Conservation (phyloP, 352 stramenopile species). For the Pythium periplocum region DNA sequence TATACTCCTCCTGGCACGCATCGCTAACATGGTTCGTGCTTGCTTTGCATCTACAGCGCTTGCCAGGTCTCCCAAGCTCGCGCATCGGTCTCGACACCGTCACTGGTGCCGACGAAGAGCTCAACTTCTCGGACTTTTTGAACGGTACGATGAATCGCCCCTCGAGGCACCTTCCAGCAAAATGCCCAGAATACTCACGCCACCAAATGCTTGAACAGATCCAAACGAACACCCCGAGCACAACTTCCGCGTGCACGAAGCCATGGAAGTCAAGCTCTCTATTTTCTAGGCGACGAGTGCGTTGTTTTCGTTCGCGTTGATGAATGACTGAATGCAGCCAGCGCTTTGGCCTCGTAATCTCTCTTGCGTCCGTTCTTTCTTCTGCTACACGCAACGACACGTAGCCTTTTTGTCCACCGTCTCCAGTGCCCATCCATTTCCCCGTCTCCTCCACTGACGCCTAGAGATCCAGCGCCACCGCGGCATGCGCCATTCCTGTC, state of each 20-base stretch:
- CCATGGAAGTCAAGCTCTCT: constrained; percentile 87
- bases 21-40: not conserved
- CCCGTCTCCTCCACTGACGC: no score
- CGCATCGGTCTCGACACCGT: constrained; percentile 72
- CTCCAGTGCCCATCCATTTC: no score
- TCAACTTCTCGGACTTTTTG: constrained; percentile 79
- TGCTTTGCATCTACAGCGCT: constrained; percentile 32
- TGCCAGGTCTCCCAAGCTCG: constrained; percentile 79
- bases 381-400: no score
- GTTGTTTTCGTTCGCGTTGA: no score
- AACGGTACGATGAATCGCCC: constrained; percentile 38
- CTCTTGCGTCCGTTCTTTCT: no score
- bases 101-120: constrained; percentile 70
- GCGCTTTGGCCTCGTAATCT: no score
- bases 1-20: not conserved
- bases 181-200: no score
- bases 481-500: not conserved
- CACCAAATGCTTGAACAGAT: constrained; percentile 26
- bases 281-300: constrained; percentile 63
- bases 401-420: no score
- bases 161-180: no score
- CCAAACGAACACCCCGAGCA: constrained; percentile 74
- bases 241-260: constrained; percentile 79
- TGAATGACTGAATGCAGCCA: no score
- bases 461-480: no score